A percentile compares a stretch with the other conserved stretches of the same genome.
Conservation (phyloP, 2,329 filamentous ascomycete species). For the Colletotrichum paranaense region DNA sequence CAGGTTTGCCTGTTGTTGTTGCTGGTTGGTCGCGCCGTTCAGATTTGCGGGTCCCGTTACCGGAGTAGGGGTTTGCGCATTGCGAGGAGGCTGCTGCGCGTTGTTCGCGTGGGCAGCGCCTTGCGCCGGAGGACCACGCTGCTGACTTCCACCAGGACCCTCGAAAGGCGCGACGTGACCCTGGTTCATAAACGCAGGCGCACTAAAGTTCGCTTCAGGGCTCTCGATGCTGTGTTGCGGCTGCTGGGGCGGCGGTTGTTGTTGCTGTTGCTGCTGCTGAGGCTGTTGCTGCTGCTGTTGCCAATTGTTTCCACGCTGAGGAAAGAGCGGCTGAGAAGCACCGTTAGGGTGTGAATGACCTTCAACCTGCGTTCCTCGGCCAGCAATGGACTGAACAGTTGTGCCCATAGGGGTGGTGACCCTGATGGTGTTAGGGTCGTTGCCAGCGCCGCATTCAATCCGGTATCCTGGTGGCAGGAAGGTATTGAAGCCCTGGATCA, state of each 20-base stretch:
- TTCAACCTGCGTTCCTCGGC: slow-evolving; percentile 60
- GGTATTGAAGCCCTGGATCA: slow-evolving; percentile 98
- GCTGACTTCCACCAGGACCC: slow-evolving; percentile 44
- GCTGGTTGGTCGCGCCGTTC: slow-evolving; percentile 69
- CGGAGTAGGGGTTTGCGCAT: slow-evolving; percentile 70
- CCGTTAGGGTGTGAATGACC: slow-evolving; percentile 48
- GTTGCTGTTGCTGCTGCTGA: slow-evolving; percentile 1
- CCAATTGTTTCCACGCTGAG: slow-evolving; percentile 64
- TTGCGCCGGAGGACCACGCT: slow-evolving; percentile 45
- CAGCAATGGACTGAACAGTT: slow-evolving; percentile 86
- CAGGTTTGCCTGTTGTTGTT: slow-evolving; percentile 62
- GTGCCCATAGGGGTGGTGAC: slow-evolving; percentile 99
- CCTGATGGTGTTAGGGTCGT: slow-evolving; percentile 94
- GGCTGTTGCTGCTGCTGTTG: slow-evolving; percentile 49
- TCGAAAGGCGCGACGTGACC: slow-evolving; percentile 41
- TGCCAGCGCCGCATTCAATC: slow-evolving; percentile 94
- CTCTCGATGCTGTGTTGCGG: slow-evolving; percentile 71
- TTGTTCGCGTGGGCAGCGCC: slow-evolving; percentile 50
- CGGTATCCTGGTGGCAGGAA: slow-evolving; percentile 95
- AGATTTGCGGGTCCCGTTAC: slow-evolving; percentile 65
- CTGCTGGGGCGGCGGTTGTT: slow-evolving; percentile 48
- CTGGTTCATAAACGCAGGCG: slow-evolving; percentile 59
- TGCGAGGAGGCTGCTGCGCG: slow-evolving; percentile 61
- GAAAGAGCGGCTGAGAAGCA: slow-evolving; percentile 57
- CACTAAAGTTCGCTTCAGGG: slow-evolving; percentile 71